Evolutionary conservation across 169 alveolate genomes (phyloP).

Genomic region (Cryptosporidium meleagridis): DNA sequence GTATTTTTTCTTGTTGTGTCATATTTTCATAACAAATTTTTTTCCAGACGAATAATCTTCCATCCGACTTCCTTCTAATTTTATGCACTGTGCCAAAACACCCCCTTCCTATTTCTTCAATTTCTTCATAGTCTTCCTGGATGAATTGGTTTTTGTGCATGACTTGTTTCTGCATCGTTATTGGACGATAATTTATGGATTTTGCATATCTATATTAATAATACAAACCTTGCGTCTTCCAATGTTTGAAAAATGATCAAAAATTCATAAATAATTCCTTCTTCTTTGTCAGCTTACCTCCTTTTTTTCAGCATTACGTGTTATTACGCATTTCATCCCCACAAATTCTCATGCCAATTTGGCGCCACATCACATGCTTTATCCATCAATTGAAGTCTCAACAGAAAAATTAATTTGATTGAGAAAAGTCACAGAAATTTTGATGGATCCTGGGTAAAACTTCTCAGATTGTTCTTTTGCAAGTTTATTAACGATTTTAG

Average conservation of each 20-base stretch:
- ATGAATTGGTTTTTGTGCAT: slow-evolving; percentile 1
- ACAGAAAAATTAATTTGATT: background rate
- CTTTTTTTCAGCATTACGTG: slow-evolving; percentile 6
- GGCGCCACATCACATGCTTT: slow-evolving; percentile 23
- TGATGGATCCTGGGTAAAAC: background rate
- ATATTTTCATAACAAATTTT: slow-evolving; percentile 94
- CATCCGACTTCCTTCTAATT: slow-evolving; percentile 83
- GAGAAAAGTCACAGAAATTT: background rate
- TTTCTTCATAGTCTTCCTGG: slow-evolving; percentile 82
- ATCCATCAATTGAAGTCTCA: slow-evolving; percentile 14
- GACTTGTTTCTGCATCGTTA: slow-evolving; percentile 16
- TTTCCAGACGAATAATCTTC: slow-evolving; percentile 93
- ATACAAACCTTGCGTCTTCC: background rate
- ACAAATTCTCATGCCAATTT: slow-evolving; percentile 17
- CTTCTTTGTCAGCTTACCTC: background rate
- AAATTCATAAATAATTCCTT: background rate
- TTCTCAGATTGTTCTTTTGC: background rate
- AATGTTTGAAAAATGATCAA: background rate
- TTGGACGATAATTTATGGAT: background rate
- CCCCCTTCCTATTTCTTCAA: slow-evolving; percentile 87
- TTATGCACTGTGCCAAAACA: slow-evolving; percentile 88
- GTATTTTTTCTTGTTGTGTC: slow-evolving; percentile 94
- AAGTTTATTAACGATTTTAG: background rate
- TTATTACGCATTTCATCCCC: slow-evolving; percentile 49
- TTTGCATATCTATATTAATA: background rate